These are phyloP conservation scores for Hymenoscyphus scutula DNA, from an alignment of 2,329 filamentous ascomycete genomes.

Conservation along the genomic window DNA sequence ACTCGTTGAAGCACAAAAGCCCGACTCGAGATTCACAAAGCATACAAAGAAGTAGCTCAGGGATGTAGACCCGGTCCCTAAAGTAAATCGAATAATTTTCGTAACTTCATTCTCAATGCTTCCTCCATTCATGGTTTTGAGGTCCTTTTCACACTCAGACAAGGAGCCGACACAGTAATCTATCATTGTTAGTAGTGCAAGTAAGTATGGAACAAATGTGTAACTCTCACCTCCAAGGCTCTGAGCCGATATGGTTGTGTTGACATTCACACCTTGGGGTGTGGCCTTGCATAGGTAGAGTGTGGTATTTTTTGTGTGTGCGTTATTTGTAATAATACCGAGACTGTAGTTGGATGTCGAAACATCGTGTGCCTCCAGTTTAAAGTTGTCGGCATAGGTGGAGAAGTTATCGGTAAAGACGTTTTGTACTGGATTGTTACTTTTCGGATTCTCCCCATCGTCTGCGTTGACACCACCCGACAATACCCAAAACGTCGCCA, in stretches of 20 bases:
- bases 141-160: not conserved
- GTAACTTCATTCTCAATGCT: not conserved
- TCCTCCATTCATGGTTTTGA: not conserved
- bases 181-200: not conserved
- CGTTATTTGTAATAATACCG: not conserved
- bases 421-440: not conserved
- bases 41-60: not conserved
- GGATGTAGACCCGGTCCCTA: not conserved
- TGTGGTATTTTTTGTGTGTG: not conserved
- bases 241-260: not conserved
- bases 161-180: not conserved
- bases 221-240: not conserved
- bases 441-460: not conserved
- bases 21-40: not conserved
- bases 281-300: constrained; percentile 4
- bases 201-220: not conserved
- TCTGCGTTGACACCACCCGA: not conserved
- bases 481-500: not conserved
- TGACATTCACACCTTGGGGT: not conserved
- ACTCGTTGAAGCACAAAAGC: not conserved
- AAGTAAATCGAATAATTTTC: not conserved
- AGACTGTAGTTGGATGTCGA: not conserved
- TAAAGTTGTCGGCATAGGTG: too few species aligned
- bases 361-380: not conserved
- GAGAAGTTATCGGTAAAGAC: not conserved